phyloP scores from a whole-genome alignment of 176 grass and related monocot species.

The Oryza meyeriana region DNA sequence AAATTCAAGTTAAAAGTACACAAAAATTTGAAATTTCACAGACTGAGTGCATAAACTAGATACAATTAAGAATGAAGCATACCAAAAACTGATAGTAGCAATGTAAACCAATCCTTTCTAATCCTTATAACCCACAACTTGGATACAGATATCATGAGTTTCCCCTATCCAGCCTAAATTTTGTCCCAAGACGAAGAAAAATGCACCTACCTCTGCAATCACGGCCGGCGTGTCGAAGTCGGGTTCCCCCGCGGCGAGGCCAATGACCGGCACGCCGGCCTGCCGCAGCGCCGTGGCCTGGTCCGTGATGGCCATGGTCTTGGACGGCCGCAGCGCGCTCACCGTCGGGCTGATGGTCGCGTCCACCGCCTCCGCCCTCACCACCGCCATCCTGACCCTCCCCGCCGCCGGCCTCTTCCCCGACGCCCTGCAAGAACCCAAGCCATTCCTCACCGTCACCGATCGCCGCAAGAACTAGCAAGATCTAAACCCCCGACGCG shows the following conservation, averaged over 20 bases:
- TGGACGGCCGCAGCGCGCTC: conserved; percentile 54
- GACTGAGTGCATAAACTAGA: not conserved
- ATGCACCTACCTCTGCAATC: conserved; percentile 46
- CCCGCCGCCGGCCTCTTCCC: conserved; percentile 14
- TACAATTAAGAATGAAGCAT: not conserved
- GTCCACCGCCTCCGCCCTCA: conserved; percentile 38
- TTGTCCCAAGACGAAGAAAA: not conserved
- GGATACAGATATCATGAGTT: not conserved
- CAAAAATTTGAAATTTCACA: not conserved
- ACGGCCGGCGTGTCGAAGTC: conserved; percentile 60
- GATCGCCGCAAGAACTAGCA: not conserved
- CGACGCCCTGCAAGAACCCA: conserved; percentile 28
- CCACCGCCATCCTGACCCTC: conserved; percentile 7
- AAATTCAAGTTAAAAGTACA: not conserved
- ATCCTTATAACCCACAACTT: not conserved
- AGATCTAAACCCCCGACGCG: not conserved
- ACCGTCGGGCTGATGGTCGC: conserved; percentile 52
- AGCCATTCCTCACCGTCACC: not conserved
- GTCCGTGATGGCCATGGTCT: conserved; percentile 71
- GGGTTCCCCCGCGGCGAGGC: conserved; percentile 72
- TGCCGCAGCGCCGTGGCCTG: conserved; percentile 65
- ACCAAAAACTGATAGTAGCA: not conserved
- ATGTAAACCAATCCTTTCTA: not conserved
- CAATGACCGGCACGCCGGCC: conserved; percentile 56
- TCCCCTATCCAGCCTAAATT: not conserved